Evolutionary conservation across 306 rosid species (phyloP), one percentile per base, ranked within the genome.

Genomic region (Quercus variabilis): DNA sequence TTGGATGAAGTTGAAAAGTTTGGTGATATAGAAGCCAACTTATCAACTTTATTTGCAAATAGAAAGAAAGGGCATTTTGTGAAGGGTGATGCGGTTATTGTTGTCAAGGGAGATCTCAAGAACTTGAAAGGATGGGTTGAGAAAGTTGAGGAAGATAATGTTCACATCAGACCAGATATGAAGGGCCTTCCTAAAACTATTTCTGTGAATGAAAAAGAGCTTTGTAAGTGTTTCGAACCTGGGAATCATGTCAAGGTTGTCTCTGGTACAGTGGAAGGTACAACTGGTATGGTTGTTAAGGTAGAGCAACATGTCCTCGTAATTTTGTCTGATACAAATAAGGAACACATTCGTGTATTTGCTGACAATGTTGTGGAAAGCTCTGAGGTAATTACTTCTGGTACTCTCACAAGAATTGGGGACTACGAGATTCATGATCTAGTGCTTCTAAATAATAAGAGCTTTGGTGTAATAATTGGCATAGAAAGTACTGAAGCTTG

Each of bases 321-420:
- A 72, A 89, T 96, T 80, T 83, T 96, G 83, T 93, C 99, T 33
- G 99, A 96, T 81, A 93, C 97, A 20, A 93, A 97, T 15, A 96
- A 96, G 87, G 99, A 96, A 80, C 93, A 96, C 79, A 98, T 96
- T 41, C 98, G 97, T 59, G 99, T 93, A 20, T 96, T 96, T 88
- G 96, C 99, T 49, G 99, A 96, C 81, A 96, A 93, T 88, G 99
- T 93, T 77, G 99, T 91, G 76, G 99, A 96, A 90, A 93, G 99
- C 83, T 91, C 98, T 55, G 99, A 96, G 87, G 98, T 96, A 25
- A 96, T 41, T 41, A 41, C 98, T 30, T 88, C 97, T 1, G 98
- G 98, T 75, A 87, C 12, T 41, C 11, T 93, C 76, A 90, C 99
- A 46, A 90, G 74, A 87, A 93, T 96, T 81, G 99, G 99, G 79